These are phyloP conservation scores for Spathaspora sp. DNA, from an alignment of 1,139 yeast genomes.

Conservation along the genomic window DNA sequence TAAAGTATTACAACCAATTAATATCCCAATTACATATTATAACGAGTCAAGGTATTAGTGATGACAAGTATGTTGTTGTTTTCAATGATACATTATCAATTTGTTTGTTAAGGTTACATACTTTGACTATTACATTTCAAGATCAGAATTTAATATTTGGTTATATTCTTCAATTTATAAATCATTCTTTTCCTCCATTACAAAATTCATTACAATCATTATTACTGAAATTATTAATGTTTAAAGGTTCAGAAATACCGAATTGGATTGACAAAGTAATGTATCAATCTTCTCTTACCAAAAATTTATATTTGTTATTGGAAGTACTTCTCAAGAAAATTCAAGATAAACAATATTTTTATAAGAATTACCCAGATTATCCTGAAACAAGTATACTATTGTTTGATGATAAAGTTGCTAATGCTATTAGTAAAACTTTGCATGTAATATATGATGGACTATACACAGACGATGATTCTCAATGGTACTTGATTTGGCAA, in stretches of 20 bases:
- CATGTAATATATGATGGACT: slow-evolving; percentile 34
- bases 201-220: slow-evolving; percentile 66
- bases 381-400: slow-evolving; percentile 43
- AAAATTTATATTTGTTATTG: slow-evolving; percentile 8
- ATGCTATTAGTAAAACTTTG: slow-evolving; percentile 64
- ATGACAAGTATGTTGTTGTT: slow-evolving; percentile 14
- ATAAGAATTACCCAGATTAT: slow-evolving; percentile 45
- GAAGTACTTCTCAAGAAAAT: slow-evolving; percentile 54
- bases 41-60: slow-evolving; percentile 5
- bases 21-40: slow-evolving; percentile 5
- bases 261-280: slow-evolving; percentile 12
- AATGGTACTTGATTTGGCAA: slow-evolving; percentile 60
- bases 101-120: slow-evolving; percentile 56
- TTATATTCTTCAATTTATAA: slow-evolving; percentile 67
- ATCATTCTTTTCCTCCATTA: slow-evolving; percentile 67
- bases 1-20: slow-evolving; percentile 1
- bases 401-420: slow-evolving; percentile 64
- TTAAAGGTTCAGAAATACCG: slow-evolving; percentile 3
- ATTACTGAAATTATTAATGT: slow-evolving; percentile 47
- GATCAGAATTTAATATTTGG: slow-evolving; percentile 29
- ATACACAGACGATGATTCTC: slow-evolving; percentile 16
- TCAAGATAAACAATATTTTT: slow-evolving; percentile 32
- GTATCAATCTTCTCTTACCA: slow-evolving; percentile 9
- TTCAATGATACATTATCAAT: slow-evolving; percentile 63
- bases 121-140: slow-evolving; percentile 1